Conservation (phyloP, 768 basidiomycete species). For the Pulveroboletus frians region DNA sequence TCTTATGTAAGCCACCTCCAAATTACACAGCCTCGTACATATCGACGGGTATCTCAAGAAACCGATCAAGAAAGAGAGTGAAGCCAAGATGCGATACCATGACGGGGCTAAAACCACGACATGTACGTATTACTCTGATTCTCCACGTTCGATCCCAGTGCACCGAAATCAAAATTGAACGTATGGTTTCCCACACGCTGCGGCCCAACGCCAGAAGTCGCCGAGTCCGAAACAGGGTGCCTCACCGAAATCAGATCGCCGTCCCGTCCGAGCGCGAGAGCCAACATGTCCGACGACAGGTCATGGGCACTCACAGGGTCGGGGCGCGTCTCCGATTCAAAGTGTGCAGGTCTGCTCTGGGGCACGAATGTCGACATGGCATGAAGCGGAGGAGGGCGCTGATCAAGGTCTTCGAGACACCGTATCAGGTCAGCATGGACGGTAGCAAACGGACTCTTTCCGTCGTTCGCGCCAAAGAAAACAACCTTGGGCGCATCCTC, state of each 20-base stretch:
- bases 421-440: constrained; percentile 23
- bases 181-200: constrained; percentile 48
- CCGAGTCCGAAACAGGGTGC: constrained; percentile 15
- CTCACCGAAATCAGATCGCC: constrained; percentile 22
- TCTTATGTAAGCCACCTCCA: constrained; percentile 25
- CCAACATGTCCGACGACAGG: constrained; percentile 31
- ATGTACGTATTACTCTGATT: constrained; percentile 55
- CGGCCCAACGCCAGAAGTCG: constrained; percentile 19
- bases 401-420: constrained; percentile 25
- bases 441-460: constrained; percentile 15
- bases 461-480: constrained; percentile 1
- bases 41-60: constrained; percentile 11
- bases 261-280: constrained; percentile 27
- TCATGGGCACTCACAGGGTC: constrained; percentile 23
- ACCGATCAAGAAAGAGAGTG: constrained; percentile 12
- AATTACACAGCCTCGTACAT: constrained; percentile 2
- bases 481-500: neutral
- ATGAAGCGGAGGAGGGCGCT: constrained; percentile 17
- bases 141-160: constrained; percentile 48
- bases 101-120: constrained; percentile 55
- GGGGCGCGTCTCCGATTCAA: constrained; percentile 17
- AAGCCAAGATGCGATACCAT: constrained; percentile 11
- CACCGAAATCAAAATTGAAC: constrained; percentile 61
- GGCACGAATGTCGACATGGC: constrained; percentile 23
- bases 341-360: constrained; percentile 7